Conservation (phyloP, 73 alveolate species). For the Blepharisma stoltei region DNA sequence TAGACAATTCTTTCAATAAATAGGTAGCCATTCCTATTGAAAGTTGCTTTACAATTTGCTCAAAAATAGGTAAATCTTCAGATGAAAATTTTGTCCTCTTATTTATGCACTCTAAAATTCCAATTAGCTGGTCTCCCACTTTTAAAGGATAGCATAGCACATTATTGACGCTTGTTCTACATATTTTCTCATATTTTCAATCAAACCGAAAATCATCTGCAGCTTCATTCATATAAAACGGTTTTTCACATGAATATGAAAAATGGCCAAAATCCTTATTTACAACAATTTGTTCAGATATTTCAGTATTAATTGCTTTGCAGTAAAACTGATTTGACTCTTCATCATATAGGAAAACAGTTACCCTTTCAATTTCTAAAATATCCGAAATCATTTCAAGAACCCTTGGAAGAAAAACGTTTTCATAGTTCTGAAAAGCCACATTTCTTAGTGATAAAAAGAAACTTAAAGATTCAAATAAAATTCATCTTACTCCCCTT, state of each 20-base stretch:
- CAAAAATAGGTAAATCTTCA: not conserved
- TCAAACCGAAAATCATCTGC: constrained; percentile 7
- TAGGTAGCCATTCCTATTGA: not conserved
- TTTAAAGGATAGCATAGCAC: not conserved
- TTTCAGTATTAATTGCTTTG: not conserved
- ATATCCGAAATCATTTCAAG: constrained; percentile 3
- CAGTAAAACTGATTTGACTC: not conserved
- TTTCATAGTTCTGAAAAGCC: constrained; percentile 7
- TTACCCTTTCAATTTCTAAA: constrained; percentile 12
- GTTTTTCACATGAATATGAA: not conserved
- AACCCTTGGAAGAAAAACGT: constrained; percentile 23
- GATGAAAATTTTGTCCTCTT: not conserved
- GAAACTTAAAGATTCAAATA: constrained; percentile 20
- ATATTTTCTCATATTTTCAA: not conserved
- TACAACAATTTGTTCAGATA: not conserved
- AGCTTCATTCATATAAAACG: not conserved
- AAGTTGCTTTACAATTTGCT: not conserved
- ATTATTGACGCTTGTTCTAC: not conserved
- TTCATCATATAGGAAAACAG: not conserved
- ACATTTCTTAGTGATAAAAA: not conserved
- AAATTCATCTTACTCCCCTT: not conserved
- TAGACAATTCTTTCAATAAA: not conserved
- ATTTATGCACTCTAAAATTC: constrained; percentile 14
- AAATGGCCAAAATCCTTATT: constrained; percentile 13
- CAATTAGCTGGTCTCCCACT: not conserved